Evolutionary conservation across 176 grass and related monocot genomes (phyloP).

Genomic region (Juncus inflexus): DNA sequence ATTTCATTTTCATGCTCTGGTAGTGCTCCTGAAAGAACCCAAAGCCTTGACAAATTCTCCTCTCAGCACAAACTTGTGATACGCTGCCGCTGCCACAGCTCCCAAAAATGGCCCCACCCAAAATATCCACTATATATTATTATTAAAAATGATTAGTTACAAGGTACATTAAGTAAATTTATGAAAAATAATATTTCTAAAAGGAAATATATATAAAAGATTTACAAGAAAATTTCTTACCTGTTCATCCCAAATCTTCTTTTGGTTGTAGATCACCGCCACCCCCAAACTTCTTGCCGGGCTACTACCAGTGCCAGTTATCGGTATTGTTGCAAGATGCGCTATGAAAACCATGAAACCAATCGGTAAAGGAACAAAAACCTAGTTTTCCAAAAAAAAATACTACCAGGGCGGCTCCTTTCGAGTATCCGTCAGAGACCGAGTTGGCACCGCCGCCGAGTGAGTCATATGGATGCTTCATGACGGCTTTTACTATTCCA

Average conservation of each 20-base stretch:
- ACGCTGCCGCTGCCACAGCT: constrained; percentile 50
- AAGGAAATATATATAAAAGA: no score
- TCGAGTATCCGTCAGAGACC: constrained; percentile 32
- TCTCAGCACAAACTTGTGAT: constrained; percentile 60
- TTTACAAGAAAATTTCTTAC: constrained; percentile 22
- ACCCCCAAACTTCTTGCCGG: constrained; percentile 82
- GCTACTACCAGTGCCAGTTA: constrained; percentile 87
- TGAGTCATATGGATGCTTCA: constrained; percentile 29
- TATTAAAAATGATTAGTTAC: no score
- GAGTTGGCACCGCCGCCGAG: constrained; percentile 65
- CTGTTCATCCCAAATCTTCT: constrained; percentile 52
- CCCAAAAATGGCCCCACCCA: constrained; percentile 73
- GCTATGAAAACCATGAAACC: constrained; percentile 81
- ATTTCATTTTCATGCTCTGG: constrained; percentile 13
- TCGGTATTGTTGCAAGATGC: constrained; percentile 83
- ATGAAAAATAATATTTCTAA: no score
- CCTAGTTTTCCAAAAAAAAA: no score
- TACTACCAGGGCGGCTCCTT: constrained; percentile 27
- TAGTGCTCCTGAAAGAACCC: constrained; percentile 55
- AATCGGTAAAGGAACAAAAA: constrained; percentile 72
- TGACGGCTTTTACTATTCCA: constrained; percentile 70
- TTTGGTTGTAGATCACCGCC: constrained; percentile 59
- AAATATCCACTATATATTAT: constrained; percentile 74
- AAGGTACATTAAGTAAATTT: no score
- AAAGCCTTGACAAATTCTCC: constrained; percentile 44